Base-by-base conservation (phyloP, 805 yeast genomes). In the Ogataea philodendri region DNA sequence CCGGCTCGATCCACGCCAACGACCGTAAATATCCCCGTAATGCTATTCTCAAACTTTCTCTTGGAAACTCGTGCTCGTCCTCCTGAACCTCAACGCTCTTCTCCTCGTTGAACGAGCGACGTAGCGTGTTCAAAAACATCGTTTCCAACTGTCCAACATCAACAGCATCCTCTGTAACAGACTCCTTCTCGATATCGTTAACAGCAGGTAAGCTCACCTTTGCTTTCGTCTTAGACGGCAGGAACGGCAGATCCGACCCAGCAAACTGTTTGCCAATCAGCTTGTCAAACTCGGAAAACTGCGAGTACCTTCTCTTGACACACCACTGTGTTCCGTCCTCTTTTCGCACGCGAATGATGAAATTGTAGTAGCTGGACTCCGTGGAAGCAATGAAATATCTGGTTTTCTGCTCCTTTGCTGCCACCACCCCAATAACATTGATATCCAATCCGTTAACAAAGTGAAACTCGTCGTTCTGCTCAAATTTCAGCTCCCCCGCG, bases 1-100 rank as follows among this genome's bases (percentile, higher is more conserved):
- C 69, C 29, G 76, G 81, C 5, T 75, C 68, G 27, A 75, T 72
- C 21, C 70, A 63, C 7, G 74, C 51, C 11, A 89, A 58, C 2
- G 69, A 57, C 18, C 70, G 65, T 30, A 90, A 52, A 51, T 84
- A 90, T 0, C 87, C 84, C 30, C 97, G 67, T 28, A 90, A 66
- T 0, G 94, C 75, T 7, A 87, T 68, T 26, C 97, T 66, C 47
- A 86, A 72, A 45, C 78, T 80, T 56, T 90, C 97, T 18, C 94
- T 70, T 3, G 78, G 74, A 19, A 84, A 65, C 22, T 54, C 22
- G 16, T 40, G 42, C 13, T 44, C 40, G 13, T 42, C 38, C 8
- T 41, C 39, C n/a, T n/a, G n/a, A 11, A 23, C 42, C 8, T 19
- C 22, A 4, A 35, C 27, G n/a, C 31, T 26, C 18, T 30, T 10